Evolutionary conservation across 345 rosid genomes (phyloP).

Genomic region (Eucalyptus pauciflora): DNA sequence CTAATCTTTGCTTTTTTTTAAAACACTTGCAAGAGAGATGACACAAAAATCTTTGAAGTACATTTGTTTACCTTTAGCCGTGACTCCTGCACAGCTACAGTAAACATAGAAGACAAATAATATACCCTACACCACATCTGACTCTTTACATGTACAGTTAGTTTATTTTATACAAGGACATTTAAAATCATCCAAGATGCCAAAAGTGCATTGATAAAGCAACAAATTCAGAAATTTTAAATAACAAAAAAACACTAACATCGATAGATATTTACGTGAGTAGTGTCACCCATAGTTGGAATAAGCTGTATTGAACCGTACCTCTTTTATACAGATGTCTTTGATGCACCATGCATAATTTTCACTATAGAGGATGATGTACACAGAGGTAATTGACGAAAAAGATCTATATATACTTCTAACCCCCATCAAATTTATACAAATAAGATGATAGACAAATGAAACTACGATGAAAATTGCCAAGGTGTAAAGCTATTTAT

Average conservation of each 20-base stretch:
- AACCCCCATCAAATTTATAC: background rate
- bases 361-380: background rate
- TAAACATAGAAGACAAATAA: background rate
- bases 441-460: background rate
- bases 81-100: background rate
- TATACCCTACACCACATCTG: background rate
- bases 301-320: background rate
- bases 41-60: background rate
- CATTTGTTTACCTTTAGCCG: background rate
- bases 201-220: background rate
- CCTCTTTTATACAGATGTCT: background rate
- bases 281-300: background rate
- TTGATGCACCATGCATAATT: background rate
- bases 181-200: background rate
- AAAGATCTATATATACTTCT: background rate
- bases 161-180: background rate
- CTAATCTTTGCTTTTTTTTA: background rate
- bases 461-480: background rate
- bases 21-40: background rate
- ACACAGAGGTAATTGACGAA: background rate
- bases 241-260: background rate
- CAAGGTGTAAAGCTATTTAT: background rate
- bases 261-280: background rate
- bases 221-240: background rate
- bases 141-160: background rate